phyloP scores from a whole-genome alignment of 306 rosid genomes.

The Coriaria nepalensis region DNA sequence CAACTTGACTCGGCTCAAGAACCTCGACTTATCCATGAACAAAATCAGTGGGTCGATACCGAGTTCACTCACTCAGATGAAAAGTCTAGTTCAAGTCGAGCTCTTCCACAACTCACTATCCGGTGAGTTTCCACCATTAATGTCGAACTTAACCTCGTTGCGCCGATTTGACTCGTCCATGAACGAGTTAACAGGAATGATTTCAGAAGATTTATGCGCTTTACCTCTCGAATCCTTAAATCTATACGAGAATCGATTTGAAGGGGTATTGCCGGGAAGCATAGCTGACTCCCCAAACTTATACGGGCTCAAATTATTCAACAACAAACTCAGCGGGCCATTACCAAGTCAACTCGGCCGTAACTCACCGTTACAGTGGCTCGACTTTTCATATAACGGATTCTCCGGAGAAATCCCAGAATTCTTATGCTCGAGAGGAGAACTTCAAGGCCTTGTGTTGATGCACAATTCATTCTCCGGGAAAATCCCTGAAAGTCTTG shows the following conservation, averaged over 20 bases:
- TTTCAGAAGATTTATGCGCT: constrained; percentile 37
- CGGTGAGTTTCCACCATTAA: constrained; percentile 42
- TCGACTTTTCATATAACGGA: constrained; percentile 49
- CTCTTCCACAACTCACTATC: constrained; percentile 44
- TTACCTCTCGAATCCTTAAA: constrained; percentile 41
- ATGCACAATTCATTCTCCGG: constrained; percentile 57
- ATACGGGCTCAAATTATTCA: constrained; percentile 39
- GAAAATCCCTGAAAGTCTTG: constrained; percentile 37
- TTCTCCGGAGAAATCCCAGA: constrained; percentile 49
- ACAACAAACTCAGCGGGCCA: constrained; percentile 41
- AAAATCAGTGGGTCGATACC: constrained; percentile 40
- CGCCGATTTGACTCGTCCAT: constrained; percentile 43
- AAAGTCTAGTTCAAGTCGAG: constrained; percentile 38
- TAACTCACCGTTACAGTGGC: constrained; percentile 24
- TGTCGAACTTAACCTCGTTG: constrained; percentile 28
- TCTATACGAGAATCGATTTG: constrained; percentile 27
- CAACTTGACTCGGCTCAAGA: constrained; percentile 18
- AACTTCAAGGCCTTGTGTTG: constrained; percentile 26
- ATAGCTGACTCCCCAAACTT: constrained; percentile 29
- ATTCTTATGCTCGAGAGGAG: constrained; percentile 33
- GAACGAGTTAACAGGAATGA: constrained; percentile 46
- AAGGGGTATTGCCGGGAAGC: constrained; percentile 45
- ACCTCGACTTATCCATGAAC: constrained; percentile 48
- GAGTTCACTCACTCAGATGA: constrained; percentile 21
- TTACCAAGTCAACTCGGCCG: constrained; percentile 46